phyloP scores from a whole-genome alignment of 768 basidiomycete species.

The Rhodotorula sphaerocarpa region DNA sequence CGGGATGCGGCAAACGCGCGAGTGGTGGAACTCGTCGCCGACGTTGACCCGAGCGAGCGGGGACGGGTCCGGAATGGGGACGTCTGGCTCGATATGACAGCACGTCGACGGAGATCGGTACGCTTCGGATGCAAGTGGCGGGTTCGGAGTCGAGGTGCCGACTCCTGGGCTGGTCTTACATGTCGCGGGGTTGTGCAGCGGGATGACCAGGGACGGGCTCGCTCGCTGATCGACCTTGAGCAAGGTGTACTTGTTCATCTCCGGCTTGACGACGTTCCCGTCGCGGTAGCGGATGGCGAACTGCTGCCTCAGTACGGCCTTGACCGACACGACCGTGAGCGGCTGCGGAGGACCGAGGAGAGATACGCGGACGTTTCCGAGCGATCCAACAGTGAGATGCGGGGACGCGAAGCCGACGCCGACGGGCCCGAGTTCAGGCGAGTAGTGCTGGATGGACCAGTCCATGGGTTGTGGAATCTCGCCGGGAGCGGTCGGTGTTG shows the following conservation, averaged over 20 bases:
- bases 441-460: slow-evolving; percentile 11
- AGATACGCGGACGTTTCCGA: slow-evolving; percentile 20
- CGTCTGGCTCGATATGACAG: slow-evolving; percentile 2
- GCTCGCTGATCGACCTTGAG: slow-evolving; percentile 16
- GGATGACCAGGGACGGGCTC: background rate
- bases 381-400: slow-evolving; percentile 24
- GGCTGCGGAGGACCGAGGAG: slow-evolving; percentile 9
- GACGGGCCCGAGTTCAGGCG: slow-evolving; percentile 25
- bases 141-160: background rate
- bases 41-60: slow-evolving; percentile 1
- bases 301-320: slow-evolving; percentile 7
- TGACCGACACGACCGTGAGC: slow-evolving; percentile 15
- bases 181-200: slow-evolving; percentile 4
- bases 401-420: slow-evolving; percentile 23
- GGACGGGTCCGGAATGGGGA: slow-evolving; percentile 8
- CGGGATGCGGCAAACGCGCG: slow-evolving; percentile 22
- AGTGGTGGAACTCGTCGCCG: slow-evolving; percentile 11
- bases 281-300: slow-evolving; percentile 11
- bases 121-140: background rate
- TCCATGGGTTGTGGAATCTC: slow-evolving; percentile 19
- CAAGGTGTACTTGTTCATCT: background rate
- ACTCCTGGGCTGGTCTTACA: background rate
- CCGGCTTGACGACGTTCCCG: slow-evolving; percentile 3
- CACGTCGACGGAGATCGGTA: slow-evolving; percentile 1
- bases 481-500: slow-evolving; percentile 12